Percentiles rank a stretch among this genome's conserved stretches.
These are phyloP conservation scores for Aspergillus pseudonomiae DNA, from an alignment of 2,329 filamentous ascomycete species.

Conservation along the genomic window DNA sequence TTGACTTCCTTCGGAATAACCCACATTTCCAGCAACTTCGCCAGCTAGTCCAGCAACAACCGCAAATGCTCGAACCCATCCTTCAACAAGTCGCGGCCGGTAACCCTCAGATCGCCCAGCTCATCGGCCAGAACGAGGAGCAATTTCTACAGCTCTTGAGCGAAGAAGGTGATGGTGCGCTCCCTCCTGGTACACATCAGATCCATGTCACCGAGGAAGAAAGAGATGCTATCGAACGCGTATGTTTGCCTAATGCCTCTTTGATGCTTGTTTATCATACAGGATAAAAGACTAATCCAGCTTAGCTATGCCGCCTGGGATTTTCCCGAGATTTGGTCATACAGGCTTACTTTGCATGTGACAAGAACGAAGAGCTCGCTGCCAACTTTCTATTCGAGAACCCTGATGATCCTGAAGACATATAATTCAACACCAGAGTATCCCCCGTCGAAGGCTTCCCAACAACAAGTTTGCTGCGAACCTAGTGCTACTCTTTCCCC, in stretches of 20 bases:
- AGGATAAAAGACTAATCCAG: slow-evolving; percentile 21
- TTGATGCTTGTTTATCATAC: neutral
- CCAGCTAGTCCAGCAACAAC: slow-evolving; percentile 95
- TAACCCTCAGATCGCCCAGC: slow-evolving; percentile 89
- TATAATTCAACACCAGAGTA: slow-evolving; percentile 21
- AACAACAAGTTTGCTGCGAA: slow-evolving; percentile 2
- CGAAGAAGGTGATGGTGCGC: slow-evolving; percentile 76
- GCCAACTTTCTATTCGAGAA: slow-evolving; percentile 99
- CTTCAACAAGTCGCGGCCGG: slow-evolving; percentile 92
- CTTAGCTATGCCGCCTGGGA: slow-evolving; percentile 83
- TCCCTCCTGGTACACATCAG: slow-evolving; percentile 85
- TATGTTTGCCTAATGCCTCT: slow-evolving; percentile 51
- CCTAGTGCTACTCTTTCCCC: slow-evolving; percentile 13
- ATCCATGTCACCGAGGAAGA: slow-evolving; percentile 95
- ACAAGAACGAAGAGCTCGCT: slow-evolving; percentile 98
- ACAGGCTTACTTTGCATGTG: slow-evolving; percentile 97
- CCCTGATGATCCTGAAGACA: slow-evolving; percentile 73
- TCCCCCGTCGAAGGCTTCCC: neutral
- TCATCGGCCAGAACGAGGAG: slow-evolving; percentile 89
- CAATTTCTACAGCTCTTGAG: slow-evolving; percentile 89
- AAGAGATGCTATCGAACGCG: slow-evolving; percentile 92
- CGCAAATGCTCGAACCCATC: slow-evolving; percentile 97
- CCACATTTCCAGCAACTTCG: slow-evolving; percentile 97
- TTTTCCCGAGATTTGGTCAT: slow-evolving; percentile 93
- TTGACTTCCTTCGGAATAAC: slow-evolving; percentile 93